Percentiles rank a stretch among this genome's conserved stretches.
These are phyloP conservation scores for Pontederia paniculata DNA, from an alignment of 176 grass and related monocot species.

Conservation along the genomic window DNA sequence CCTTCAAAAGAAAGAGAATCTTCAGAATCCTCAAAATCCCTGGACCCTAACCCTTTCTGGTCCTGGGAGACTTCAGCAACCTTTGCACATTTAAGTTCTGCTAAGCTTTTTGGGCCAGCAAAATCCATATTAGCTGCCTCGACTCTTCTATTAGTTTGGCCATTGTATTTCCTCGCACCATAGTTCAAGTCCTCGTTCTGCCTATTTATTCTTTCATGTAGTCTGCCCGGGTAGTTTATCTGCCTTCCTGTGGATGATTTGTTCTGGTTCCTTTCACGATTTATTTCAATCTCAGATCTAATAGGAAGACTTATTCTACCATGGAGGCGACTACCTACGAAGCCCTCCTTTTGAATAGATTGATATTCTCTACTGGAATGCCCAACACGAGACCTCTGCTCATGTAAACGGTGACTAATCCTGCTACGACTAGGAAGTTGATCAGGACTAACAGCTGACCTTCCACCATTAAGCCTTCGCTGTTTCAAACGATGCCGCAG, in stretches of 20 bases:
- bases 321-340: not conserved
- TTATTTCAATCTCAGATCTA: not conserved
- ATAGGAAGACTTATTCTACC: not conserved
- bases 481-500: not conserved
- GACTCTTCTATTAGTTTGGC: not conserved
- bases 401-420: not conserved
- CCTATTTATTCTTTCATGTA: not conserved
- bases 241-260: not conserved
- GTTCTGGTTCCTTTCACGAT: not conserved
- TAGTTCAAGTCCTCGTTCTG: not conserved
- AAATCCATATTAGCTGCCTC: not conserved
- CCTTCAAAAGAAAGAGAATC: slow-evolving; percentile 32
- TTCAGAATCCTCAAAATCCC: slow-evolving; percentile 9
- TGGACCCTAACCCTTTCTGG: slow-evolving; percentile 10
- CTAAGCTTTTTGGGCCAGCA: slow-evolving; percentile 8
- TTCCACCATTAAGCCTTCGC: not conserved
- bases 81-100: slow-evolving; percentile 10
- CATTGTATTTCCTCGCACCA: not conserved
- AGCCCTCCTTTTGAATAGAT: not conserved
- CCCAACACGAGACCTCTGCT: not conserved
- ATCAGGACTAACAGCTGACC: not conserved
- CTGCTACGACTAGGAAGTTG: not conserved
- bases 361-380: not conserved
- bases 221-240: not conserved
- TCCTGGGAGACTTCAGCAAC: slow-evolving; percentile 3